Conservation (phyloP, 306 rosid species). For the Dalbergia oliveri region DNA sequence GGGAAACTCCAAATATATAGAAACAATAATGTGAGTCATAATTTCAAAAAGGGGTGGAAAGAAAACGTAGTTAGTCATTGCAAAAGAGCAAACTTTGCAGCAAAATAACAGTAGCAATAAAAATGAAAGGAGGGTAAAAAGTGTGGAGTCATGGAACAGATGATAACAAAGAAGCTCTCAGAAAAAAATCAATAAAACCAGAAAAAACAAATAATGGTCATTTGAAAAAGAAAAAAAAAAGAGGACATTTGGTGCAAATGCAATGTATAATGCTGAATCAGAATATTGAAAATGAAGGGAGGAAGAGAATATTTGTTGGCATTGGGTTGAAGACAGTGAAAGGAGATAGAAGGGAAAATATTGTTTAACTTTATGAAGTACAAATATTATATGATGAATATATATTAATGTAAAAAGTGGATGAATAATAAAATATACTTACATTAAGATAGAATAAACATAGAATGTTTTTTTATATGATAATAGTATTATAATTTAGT, state of each 20-base stretch:
- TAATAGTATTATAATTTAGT: too few species aligned
- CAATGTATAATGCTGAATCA: constrained; percentile 29
- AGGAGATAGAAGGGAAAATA: background rate
- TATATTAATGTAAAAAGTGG: too few species aligned
- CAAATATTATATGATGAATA: too few species aligned
- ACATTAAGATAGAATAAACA: too few species aligned
- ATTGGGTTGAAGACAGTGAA: constrained; percentile 13
- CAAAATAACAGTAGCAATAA: background rate
- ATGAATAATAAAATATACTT: too few species aligned
- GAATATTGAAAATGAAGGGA: constrained; percentile 6
- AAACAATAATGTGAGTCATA: constrained; percentile 47
- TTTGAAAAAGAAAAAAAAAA: background rate
- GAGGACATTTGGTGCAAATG: constrained; percentile 47
- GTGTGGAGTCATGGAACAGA: background rate
- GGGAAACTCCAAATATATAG: constrained; percentile 18
- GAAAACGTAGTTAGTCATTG: constrained; percentile 32
- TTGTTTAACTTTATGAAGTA: too few species aligned
- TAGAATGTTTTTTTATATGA: too few species aligned
- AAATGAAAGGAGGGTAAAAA: background rate
- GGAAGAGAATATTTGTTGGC: constrained; percentile 7
- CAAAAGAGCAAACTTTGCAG: constrained; percentile 32
- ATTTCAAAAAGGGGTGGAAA: constrained; percentile 41
- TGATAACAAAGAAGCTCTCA: constrained; percentile 1
- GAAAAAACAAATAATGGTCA: background rate
- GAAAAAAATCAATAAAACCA: background rate